Evolutionary conservation across 768 basidiomycete genomes (phyloP), one percentile per base, ranked within the genome.

Genomic region (Naganishia kalamii): DNA sequence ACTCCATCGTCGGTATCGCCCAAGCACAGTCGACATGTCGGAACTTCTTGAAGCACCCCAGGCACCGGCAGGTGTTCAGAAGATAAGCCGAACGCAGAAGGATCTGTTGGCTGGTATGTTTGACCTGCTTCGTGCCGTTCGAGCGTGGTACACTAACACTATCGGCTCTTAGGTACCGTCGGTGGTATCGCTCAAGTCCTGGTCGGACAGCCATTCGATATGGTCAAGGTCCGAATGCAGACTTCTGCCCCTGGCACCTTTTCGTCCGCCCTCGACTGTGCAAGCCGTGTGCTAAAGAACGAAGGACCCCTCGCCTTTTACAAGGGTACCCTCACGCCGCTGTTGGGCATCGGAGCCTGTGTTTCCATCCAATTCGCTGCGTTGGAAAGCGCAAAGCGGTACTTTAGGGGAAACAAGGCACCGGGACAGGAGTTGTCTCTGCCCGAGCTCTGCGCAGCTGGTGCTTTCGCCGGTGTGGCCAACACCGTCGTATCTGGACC

Each of bases 331-430:
- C 79, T 94, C 50, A 88, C 91, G 1, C 92, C 92, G 12, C 81
- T 97, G 12, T 81, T 94, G 21, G 92, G 92, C 46, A 93, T 97
- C 68, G 92, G 92, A 68, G 83, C 89, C 43, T 97, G 92, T 73
- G 92, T 97, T 4, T 93, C 92, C 12, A 97, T 97, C 74, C 92
- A 97, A 76, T 97, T 97, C 74, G 92, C 86, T 63, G 90, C 86
- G 30, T 82, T 97, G 65, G 92, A 94, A 78, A 86, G 85, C 68
- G 81, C 86, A 51, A 97, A 97, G 77, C 86, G 92, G 19, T 81
- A 82, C 70, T 92, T 93, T 71, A 84, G 85, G 3, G 73, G 77
- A 43, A 82, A 82, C 65, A 93, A 93, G 73, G 63, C 83, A 50
- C 76, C 75, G 3, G 88, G 88, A 29, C 74, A 72, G 5, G 89